A percentile compares a stretch with the other conserved stretches of the same genome.
These are phyloP conservation scores for Radiomyces spectabilis DNA, from an alignment of 192 early-diverging fungal genomes.

Conservation along the genomic window DNA sequence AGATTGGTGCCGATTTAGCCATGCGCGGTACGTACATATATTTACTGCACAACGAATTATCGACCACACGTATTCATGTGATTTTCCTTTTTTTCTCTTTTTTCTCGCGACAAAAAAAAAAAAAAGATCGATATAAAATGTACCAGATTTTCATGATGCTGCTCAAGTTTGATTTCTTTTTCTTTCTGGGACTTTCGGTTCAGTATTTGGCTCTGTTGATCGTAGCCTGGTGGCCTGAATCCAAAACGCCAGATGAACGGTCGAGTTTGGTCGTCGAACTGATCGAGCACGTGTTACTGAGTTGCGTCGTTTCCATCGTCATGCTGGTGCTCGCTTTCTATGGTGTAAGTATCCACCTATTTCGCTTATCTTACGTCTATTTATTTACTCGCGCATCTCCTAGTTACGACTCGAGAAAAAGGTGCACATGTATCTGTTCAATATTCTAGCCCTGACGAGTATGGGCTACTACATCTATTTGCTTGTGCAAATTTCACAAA, in stretches of 20 bases:
- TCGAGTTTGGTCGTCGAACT: slow-evolving; percentile 24
- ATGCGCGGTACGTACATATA: slow-evolving; percentile 46
- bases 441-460: slow-evolving; percentile 48
- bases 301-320: slow-evolving; percentile 34
- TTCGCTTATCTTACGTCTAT: background rate
- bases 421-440: slow-evolving; percentile 49
- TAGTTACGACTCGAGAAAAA: slow-evolving; percentile 47
- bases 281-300: slow-evolving; percentile 38
- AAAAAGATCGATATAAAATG: slow-evolving; percentile 65
- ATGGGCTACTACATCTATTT: slow-evolving; percentile 65
- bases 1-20: slow-evolving; percentile 70
- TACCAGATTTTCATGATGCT: slow-evolving; percentile 77
- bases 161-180: slow-evolving; percentile 76
- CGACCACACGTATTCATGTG: background rate
- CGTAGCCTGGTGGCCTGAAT: slow-evolving; percentile 22
- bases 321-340: slow-evolving; percentile 45
- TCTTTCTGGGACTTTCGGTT: slow-evolving; percentile 71
- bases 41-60: slow-evolving; percentile 1
- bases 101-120: too few species aligned
- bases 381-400: background rate
- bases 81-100: background rate
- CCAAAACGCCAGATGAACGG: slow-evolving; percentile 6
- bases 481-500: slow-evolving; percentile 49
- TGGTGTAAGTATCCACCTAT: slow-evolving; percentile 38
- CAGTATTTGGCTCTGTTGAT: slow-evolving; percentile 64